A percentile compares a stretch with the other conserved stretches of the same genome.
These are phyloP conservation scores for Jamesozyma jinghongensis DNA, from an alignment of 805 yeast species.

Conservation along the genomic window DNA sequence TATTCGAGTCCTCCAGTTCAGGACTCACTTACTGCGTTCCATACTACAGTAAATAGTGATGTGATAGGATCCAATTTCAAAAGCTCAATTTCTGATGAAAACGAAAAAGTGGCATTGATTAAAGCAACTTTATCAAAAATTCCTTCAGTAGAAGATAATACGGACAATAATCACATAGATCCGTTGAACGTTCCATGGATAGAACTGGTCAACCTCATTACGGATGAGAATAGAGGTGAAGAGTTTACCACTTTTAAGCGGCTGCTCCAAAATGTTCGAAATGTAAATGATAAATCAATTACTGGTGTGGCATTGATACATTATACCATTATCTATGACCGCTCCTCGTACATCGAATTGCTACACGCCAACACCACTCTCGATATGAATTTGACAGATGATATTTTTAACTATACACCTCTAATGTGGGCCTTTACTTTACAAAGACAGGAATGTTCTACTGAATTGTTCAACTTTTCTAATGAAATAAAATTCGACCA, in stretches of 20 bases:
- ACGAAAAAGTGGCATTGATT: slow-evolving; percentile 7
- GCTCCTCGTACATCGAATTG: slow-evolving; percentile 41
- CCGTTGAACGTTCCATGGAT: slow-evolving; percentile 11
- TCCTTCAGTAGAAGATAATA: slow-evolving; percentile 2
- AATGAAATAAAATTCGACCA: slow-evolving; percentile 47
- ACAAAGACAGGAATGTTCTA: slow-evolving; percentile 46
- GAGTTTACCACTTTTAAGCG: slow-evolving; percentile 16
- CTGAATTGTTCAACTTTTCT: slow-evolving; percentile 48
- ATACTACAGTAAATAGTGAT: too few species aligned
- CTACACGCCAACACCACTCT: slow-evolving; percentile 29
- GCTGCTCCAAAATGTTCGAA: slow-evolving; percentile 8
- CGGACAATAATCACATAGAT: not conserved
- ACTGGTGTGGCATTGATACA: slow-evolving; percentile 41
- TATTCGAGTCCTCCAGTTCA: not conserved
- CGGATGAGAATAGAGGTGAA: slow-evolving; percentile 16
- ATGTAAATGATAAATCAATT: slow-evolving; percentile 17
- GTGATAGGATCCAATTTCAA: not conserved
- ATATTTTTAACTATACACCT: slow-evolving; percentile 50
- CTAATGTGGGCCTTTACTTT: slow-evolving; percentile 80
- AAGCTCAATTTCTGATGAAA: not conserved
- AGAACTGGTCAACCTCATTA: slow-evolving; percentile 16
- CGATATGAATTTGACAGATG: slow-evolving; percentile 45
- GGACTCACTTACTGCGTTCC: too few species aligned
- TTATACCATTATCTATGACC: slow-evolving; percentile 48
- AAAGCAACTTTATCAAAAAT: slow-evolving; percentile 8